Percentiles rank a stretch among this genome's conserved stretches.
Evolutionary conservation across 345 rosid species (phyloP).

Genomic region (Lumnitzera racemosa): DNA sequence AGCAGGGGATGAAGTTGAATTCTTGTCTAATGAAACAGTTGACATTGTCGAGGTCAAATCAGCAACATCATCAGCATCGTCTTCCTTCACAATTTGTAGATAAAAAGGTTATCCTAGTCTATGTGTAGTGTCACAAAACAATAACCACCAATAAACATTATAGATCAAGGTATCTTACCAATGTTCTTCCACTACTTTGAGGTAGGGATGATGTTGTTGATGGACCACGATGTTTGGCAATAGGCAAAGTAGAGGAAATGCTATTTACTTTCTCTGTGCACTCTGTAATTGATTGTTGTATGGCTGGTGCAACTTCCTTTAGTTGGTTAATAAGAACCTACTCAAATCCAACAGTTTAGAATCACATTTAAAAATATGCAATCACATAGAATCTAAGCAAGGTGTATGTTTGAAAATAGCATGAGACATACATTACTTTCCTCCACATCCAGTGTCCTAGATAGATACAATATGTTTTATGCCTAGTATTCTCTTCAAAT

Average conservation of each 20-base stretch:
- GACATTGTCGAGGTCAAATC: slow-evolving; percentile 73
- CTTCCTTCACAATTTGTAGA: slow-evolving; percentile 45
- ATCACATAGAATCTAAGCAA: not conserved
- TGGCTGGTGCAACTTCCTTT: slow-evolving; percentile 85
- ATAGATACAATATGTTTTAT: too few relatives aligned
- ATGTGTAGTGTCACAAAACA: not conserved
- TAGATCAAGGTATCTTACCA: slow-evolving; percentile 34
- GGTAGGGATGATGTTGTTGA: slow-evolving; percentile 58
- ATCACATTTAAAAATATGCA: slow-evolving; percentile 5
- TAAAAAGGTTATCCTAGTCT: not conserved
- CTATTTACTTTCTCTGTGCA: slow-evolving; percentile 69
- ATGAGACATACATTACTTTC: too few relatives aligned
- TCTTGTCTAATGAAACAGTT: slow-evolving; percentile 68
- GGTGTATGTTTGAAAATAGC: too few relatives aligned
- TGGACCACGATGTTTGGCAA: slow-evolving; percentile 47
- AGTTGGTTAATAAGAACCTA: slow-evolving; percentile 95
- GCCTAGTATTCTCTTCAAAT: too few relatives aligned
- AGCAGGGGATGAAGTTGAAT: slow-evolving; percentile 60
- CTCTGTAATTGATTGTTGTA: slow-evolving; percentile 78
- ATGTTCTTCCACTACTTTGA: slow-evolving; percentile 65
- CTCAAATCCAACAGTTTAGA: slow-evolving; percentile 16
- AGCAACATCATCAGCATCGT: slow-evolving; percentile 53
- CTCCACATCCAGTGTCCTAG: too few relatives aligned
- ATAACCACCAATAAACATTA: not conserved
- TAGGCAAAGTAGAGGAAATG: slow-evolving; percentile 62